Evolutionary conservation across 1,284 basidiomycete genomes (phyloP), one percentile per base, ranked within the genome.

Genomic region (Volvariella surrecta): DNA sequence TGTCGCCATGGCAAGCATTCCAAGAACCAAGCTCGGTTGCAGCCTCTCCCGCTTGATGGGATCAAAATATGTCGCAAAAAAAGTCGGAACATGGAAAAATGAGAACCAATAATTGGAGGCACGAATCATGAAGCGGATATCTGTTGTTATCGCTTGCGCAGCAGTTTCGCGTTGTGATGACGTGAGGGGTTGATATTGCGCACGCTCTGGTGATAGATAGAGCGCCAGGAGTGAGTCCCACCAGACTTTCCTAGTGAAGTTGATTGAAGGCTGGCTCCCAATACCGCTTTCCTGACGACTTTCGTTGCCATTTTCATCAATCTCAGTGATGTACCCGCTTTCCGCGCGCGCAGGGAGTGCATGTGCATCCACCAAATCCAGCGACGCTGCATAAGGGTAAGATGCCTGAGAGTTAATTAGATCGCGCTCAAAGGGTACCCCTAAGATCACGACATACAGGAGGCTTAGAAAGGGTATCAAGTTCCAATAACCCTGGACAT

Each of bases 161-260:
- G 71, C 67, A 7, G 58, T 50, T 24, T 73, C 67, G 15, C 78
- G 72, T 52, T 73, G 58, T 17, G 66, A 58, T 18, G 61, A 45
- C 3, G 67, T 60, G 30, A 76, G 54, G 31, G 58, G 43, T 40
- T 57, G 61, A 38, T 28, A 28, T 6, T 6, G 24, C 6, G 6
- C 24, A 6, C 6, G 24, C 6, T 11, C 24, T 28, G 24, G 6
- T 6, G 24, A 62, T 30, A 63, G 52, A 57, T 86, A 86, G 7
- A 79, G 55, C 19, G 64, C 63, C 30, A 85, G 59, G 18, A 88
- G 65, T 3, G 71, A 74, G 54, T 87, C 86, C 80, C 82, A 88
- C 84, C 84, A 87, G 24, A 76, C 77, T 63, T 81, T 76, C 42
- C 81, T 79, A 20, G 69, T 66, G 57, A 82, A 85, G 38, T 71